A percentile compares a stretch with the other conserved stretches of the same genome.
These are phyloP conservation scores for Tylopilus sp. DNA, from an alignment of 768 basidiomycete genomes.

Conservation along the genomic window DNA sequence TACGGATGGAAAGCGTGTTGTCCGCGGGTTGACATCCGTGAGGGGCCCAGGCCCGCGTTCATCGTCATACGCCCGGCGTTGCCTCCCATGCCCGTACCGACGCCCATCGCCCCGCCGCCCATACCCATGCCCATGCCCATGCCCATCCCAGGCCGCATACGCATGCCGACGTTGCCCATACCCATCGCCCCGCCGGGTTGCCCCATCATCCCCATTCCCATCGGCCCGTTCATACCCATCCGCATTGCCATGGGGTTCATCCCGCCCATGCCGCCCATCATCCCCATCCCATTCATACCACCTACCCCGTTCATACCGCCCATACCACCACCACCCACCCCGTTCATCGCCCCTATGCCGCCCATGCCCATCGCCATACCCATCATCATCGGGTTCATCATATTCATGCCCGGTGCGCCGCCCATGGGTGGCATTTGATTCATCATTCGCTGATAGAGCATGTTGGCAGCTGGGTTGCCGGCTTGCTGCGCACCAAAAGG, in stretches of 20 bases:
- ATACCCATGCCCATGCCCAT: slow-evolving; percentile 40
- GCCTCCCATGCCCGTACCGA: slow-evolving; percentile 26
- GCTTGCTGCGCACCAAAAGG: slow-evolving; percentile 34
- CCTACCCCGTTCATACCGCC: slow-evolving; percentile 21
- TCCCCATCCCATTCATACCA: slow-evolving; percentile 33
- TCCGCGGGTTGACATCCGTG: slow-evolving; percentile 47
- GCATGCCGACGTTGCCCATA: slow-evolving; percentile 32
- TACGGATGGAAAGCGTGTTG: slow-evolving; percentile 68
- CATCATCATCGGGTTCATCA: slow-evolving; percentile 49
- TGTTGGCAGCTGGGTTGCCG: slow-evolving; percentile 32
- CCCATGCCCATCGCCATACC: slow-evolving; percentile 50
- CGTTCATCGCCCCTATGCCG: slow-evolving; percentile 37
- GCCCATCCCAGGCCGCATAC: slow-evolving; percentile 38
- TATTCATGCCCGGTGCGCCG: slow-evolving; percentile 44
- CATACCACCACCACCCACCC: slow-evolving; percentile 14
- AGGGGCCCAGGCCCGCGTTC: slow-evolving; percentile 44
- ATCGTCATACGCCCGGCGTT: slow-evolving; percentile 40
- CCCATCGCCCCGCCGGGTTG: slow-evolving; percentile 18
- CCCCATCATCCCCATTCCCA: slow-evolving; percentile 40
- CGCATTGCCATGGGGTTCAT: slow-evolving; percentile 36
- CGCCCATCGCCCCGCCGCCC: slow-evolving; percentile 38
- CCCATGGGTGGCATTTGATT: slow-evolving; percentile 43
- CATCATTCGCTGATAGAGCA: slow-evolving; percentile 37
- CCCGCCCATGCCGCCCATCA: slow-evolving; percentile 31
- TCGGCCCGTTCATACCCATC: slow-evolving; percentile 30